Base-by-base conservation (phyloP, 2,329 filamentous ascomycete genomes). In the Aspergillus ibericus region DNA sequence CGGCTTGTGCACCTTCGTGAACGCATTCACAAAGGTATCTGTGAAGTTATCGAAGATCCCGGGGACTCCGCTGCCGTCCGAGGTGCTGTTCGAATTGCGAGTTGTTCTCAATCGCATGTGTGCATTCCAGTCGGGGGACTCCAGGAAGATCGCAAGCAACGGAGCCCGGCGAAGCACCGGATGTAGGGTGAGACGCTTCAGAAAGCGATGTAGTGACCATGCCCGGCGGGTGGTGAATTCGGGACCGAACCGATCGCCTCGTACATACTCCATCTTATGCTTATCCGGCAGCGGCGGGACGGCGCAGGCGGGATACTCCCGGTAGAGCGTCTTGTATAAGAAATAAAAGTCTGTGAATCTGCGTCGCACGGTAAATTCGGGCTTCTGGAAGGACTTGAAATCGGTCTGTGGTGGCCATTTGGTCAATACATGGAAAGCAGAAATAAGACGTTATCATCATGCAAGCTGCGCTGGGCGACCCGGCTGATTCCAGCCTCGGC, bases 341-440 rank as follows among this genome's bases (percentile, higher is more conserved):
- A 96, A 99, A 67, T 96, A 89, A 73, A 99, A 99, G 79, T 99
- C 95, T 67, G 93, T 98, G 78, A 97, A 99, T 70, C 95, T 91
- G 66, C 95, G 87, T 62, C 95, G 90, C 62, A 96, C 89, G 25
- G 83, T 83, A 62, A 92, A 92, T 18, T 88, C 86, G 35, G 90
- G 81, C 73, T 88, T 91, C 75, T 95, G 89, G 77, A 98, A 99
- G 64, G 92, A 90, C 66, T 92, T 88, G 77, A 98, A 98, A 68
- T 96, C 92, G 64, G 93, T 96, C 92, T 96, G 63, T 15, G 48
- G n/a, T 7, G 2, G 10, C 55, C 16, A 55, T 48, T 60, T 44
- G 55, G 66, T 64, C 53, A 67, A 53, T 51, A 51, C 32, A 20
- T 36, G 22, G 48, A 42, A 49, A 27, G n/a, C 53, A 51, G 13